Percentiles rank a stretch among this genome's conserved stretches.
Conservation (phyloP, 371 early-diverging fungal genomes). For the Dichotomocladium elegans region DNA sequence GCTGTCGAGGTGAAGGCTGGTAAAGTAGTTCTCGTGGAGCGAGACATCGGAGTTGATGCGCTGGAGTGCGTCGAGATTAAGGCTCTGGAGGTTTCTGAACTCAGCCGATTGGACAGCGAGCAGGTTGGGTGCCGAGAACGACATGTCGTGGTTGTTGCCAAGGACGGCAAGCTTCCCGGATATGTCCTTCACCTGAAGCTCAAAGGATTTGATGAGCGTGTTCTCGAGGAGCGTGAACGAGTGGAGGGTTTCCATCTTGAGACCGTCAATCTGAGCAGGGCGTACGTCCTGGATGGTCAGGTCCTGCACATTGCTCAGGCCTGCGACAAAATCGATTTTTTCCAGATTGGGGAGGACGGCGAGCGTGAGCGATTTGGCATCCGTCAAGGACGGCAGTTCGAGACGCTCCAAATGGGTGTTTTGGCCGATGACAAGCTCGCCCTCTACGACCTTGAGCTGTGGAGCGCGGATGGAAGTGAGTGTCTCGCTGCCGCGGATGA, state of each 20-base stretch:
- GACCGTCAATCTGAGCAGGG: conserved; percentile 40
- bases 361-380: conserved; percentile 31
- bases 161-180: conserved; percentile 36
- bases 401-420: conserved; percentile 37
- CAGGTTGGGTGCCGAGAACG: conserved; percentile 35
- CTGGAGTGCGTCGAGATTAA: conserved; percentile 33
- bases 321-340: conserved; percentile 40
- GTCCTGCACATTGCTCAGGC: conserved; percentile 30
- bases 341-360: conserved; percentile 42
- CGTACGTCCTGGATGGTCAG: conserved; percentile 44
- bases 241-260: conserved; percentile 26
- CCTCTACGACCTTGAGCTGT: conserved; percentile 38
- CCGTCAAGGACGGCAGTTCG: conserved; percentile 37
- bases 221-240: conserved; percentile 46
- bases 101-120: conserved; percentile 24
- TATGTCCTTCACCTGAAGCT: conserved; percentile 37
- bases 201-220: conserved; percentile 44
- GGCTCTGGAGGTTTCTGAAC: conserved; percentile 37
- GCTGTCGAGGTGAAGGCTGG: conserved; percentile 25
- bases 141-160: conserved; percentile 37
- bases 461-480: conserved; percentile 39
- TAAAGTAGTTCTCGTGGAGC: conserved; percentile 52
- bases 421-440: conserved; percentile 40
- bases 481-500: conserved; percentile 31
- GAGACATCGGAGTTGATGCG: conserved; percentile 36